Evolutionary conservation across 495 filamentous ascomycete species (phyloP), one percentile per base, ranked within the genome.

Genomic region (Hypoxylon subgilvum): DNA sequence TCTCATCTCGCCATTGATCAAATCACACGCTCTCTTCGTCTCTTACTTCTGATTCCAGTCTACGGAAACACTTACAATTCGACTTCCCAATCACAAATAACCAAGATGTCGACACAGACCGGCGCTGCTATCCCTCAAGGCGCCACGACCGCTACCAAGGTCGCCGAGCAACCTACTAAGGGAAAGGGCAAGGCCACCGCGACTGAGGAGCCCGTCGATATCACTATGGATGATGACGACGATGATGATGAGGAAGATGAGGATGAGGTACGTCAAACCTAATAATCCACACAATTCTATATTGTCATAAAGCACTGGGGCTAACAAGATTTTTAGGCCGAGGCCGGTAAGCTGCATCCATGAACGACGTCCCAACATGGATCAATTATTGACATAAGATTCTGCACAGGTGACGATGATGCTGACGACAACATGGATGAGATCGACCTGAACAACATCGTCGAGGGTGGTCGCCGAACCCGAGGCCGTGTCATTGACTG

Each of bases 401-500:
- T 32, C 1, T 36, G 18, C 45, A 1, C 10, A 47, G 86, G 84
- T 8, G 84, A 84, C 34, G 88, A 88, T 2, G 88, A 89, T 9
- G 89, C 89, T 42, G 83, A 86, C 7, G 90, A 94, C 65, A 86
- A 89, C 74, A 85, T 96, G 77, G 89, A 92, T 71, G 92, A 91
- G 72, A 95, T 97, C 71, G 90, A 95, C 69, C 74, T 82, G 30
- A 81, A 83, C 61, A 97, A 97, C 80, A 96, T 97, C 75, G 85
- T 97, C 68, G 40, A 57, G 6, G 79, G 74, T 52, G 88, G 88
- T 68, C 82, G 87, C 34, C 92, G 94, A 71, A 98, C 94, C 31
- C 92, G 94, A 62, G 88, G 89, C 61, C 75, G 74, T 35, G 88
- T 88, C 69, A 91, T 95, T 60, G 87, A 96, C 77, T 95, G 87